Conservation (phyloP, 2,329 filamentous ascomycete genomes). For the Dothistroma septosporum region DNA sequence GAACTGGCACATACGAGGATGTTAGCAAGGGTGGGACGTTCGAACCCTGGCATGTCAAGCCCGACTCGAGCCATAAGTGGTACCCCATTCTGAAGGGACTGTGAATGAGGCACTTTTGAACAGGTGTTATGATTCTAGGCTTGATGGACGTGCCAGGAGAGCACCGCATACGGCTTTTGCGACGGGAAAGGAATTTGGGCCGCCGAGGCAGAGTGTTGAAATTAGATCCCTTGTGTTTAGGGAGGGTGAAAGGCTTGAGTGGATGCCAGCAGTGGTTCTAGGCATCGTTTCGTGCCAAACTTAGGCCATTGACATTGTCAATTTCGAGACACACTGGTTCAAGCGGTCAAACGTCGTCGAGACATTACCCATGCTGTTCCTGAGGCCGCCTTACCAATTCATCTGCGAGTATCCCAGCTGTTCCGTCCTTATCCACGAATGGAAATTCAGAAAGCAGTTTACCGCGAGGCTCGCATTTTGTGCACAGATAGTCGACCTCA, state of each 20-base stretch:
- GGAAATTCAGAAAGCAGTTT: background rate
- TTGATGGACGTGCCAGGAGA: constrained; percentile 29
- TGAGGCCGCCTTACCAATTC: background rate
- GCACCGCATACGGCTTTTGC: constrained; percentile 8
- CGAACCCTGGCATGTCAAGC: constrained; percentile 37
- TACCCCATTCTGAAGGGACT: constrained; percentile 62
- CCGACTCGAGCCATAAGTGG: constrained; percentile 52
- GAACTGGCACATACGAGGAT: background rate
- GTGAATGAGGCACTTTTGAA: constrained; percentile 54
- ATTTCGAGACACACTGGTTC: no score
- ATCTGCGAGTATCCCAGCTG: background rate
- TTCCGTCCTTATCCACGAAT: background rate
- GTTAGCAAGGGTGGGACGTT: constrained; percentile 3
- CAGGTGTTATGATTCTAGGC: constrained; percentile 59
- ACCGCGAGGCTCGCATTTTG: background rate
- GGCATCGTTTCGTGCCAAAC: background rate
- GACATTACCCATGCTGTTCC: no score
- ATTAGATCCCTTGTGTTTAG: constrained; percentile 7
- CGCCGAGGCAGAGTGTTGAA: constrained; percentile 8
- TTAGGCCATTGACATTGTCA: no score
- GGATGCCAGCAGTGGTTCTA: background rate
- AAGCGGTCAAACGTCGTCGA: no score
- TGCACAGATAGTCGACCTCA: background rate
- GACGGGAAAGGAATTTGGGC: constrained; percentile 4
- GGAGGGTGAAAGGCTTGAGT: constrained; percentile 1